Evolutionary conservation across 495 filamentous ascomycete species (phyloP).

Genomic region (Penicillium bovifimosum): DNA sequence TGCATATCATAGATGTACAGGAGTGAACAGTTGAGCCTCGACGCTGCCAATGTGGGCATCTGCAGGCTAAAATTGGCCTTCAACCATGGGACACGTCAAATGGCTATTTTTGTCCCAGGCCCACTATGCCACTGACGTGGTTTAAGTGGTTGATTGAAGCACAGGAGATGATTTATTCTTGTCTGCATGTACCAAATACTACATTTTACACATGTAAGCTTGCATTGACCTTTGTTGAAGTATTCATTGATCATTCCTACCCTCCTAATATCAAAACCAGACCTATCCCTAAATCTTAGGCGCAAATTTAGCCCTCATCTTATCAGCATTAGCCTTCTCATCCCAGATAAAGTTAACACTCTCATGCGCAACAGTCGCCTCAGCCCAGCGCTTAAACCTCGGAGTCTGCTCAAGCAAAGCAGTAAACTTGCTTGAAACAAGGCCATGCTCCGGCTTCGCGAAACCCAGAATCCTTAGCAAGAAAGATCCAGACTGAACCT

Average conservation of each 20-base stretch:
- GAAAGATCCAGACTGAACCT: constrained; percentile 68
- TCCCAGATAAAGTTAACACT: constrained; percentile 66
- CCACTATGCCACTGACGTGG: neutral
- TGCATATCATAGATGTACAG: neutral
- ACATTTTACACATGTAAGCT: too few species aligned
- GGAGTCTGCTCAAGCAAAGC: constrained; percentile 50
- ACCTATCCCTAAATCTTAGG: constrained; percentile 15
- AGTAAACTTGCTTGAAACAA: constrained; percentile 48
- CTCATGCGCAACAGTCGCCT: constrained; percentile 54
- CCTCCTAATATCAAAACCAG: neutral
- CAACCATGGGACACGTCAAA: constrained; percentile 20
- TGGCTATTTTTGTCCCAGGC: constrained; percentile 8
- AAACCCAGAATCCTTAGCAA: constrained; percentile 52
- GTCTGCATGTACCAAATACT: too few species aligned
- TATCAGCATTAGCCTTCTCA: constrained; percentile 26
- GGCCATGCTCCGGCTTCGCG: constrained; percentile 41
- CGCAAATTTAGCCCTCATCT: constrained; percentile 21
- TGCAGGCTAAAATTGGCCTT: constrained; percentile 8
- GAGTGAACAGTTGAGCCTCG: neutral
- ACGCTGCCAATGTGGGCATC: neutral
- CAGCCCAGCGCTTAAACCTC: constrained; percentile 62
- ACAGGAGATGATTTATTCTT: too few species aligned
- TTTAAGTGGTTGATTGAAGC: too few species aligned
- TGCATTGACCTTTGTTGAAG: neutral
- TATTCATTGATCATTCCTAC: neutral